Evolutionary conservation across 371 early-diverging fungal genomes (phyloP), one percentile per base, ranked within the genome.

Genomic region (Syncephalis plumigaleata): DNA sequence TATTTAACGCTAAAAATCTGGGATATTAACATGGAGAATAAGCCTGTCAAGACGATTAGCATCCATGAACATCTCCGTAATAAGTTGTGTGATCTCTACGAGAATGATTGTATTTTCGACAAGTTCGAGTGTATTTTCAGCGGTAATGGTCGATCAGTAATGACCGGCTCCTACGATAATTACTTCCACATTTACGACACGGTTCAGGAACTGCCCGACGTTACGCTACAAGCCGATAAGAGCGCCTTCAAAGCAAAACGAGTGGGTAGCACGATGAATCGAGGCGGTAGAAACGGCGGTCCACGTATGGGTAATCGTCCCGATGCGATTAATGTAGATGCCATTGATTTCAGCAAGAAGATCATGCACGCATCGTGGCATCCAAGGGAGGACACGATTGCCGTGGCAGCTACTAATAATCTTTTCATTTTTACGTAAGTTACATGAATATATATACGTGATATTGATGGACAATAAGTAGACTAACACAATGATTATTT

Each of bases 71-170:
- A 91, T 51, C 65, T 97, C 37, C 75, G 84, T 55, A 78, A 75
- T 59, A 90, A 89, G 63, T 72, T 97, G 31, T 95, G 95, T 63
- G 98, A 97, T 55, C 68, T 96, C 38, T 97, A 97, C 66, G 98
- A 96, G 58, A 95, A 91, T 64, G 98, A 97, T 61, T 92, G 90
- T 66, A 95, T 97, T 58, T 97, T 97, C 70, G 98, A 97, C 71
- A 96, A 96, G 66, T 97, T 97, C 55, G 98, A 96, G 63, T 91
- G 93, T 69, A 87, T 77, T 43, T 87, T 92, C 55, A 87, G 87
- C 56, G 95, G 94, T 15, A 87, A 93, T 57, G 92, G 91, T 52
- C 79, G 79, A 38, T 65, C 68, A 27, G 81, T 87, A 26, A 62
- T 97, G 70, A 93, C 97, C 9, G 98, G 96, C 9, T 93, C 94